Evolutionary conservation across 257 asterid species (phyloP), one percentile per base, ranked within the genome.

Genomic region (Solanum habrochaites): DNA sequence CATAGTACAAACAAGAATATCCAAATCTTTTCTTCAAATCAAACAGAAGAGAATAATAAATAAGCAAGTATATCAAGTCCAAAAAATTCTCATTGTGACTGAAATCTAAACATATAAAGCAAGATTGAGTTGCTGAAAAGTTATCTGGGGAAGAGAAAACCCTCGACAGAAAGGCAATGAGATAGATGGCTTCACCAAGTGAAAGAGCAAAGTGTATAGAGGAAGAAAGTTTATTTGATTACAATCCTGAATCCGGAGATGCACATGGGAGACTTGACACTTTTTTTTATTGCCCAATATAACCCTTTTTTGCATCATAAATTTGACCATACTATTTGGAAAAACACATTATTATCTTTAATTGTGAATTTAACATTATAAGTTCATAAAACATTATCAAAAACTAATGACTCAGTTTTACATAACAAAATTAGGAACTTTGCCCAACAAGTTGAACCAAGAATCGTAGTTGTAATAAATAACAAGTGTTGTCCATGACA

Each of bases 1-100:
- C 93, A 90, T 90, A 16, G 47, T 85, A 27, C 67, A 49, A 84
- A 80, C 29, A 27, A 85, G n/a, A 42, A 75, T 42, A 40, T 29
- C 60, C 37, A 75, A 75, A 75, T 40, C 82, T 74, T 74, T 74
- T 74, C 58, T 40, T 74, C 60, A 18, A 40, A 40, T 40, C 37
- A 52, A 52, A 52, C 60, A 52, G 27, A 60, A n/a, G 29, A 60
- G 29, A 60, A n/a, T 14, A 60, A 60, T 60, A 60, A 10, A 52
- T 52, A 52, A 52, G n/a, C 27, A 23, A 27, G 16, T 14, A 43
- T 78, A 78, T 78, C 42, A 80, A 45, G 62, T 27, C 84, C 67
- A 47, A 80, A 29, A 45, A 27, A 15, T 9, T n/a, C 84, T 78
- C 84, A 78, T 78, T 45, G 42, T 78, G 42, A 62, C 70, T 62